These are phyloP conservation scores for Hysterangium stoloniferum DNA, from an alignment of 768 basidiomycete genomes.

Conservation along the genomic window DNA sequence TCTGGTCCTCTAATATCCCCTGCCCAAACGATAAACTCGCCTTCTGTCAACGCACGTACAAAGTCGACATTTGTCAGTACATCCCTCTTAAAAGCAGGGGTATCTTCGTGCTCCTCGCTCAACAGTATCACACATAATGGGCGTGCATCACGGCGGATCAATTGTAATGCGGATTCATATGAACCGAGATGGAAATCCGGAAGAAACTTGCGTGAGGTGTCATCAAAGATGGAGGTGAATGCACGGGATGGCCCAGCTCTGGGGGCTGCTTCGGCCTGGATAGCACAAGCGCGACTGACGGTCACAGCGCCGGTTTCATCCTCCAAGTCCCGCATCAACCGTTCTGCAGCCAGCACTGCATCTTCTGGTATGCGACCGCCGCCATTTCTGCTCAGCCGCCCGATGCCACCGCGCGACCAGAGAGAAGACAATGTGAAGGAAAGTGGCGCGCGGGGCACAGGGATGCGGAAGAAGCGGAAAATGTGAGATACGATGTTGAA, in stretches of 20 bases:
- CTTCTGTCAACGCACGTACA: constrained; percentile 59
- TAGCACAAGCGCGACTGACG: constrained; percentile 36
- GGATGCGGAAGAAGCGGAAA: constrained; percentile 61
- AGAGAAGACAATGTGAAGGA: constrained; percentile 39
- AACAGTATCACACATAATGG: constrained; percentile 78
- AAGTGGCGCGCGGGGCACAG: constrained; percentile 48
- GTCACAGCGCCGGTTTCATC: constrained; percentile 76
- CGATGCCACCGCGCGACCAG: constrained; percentile 25
- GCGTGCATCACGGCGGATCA: constrained; percentile 61
- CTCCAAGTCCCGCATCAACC: constrained; percentile 75
- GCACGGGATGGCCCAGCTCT: constrained; percentile 25
- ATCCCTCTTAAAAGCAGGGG: constrained; percentile 77
- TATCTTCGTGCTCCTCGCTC: constrained; percentile 87
- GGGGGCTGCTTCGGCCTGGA: constrained; percentile 22
- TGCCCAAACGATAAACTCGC: constrained; percentile 83
- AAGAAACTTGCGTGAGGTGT: constrained; percentile 28
- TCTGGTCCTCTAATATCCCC: constrained; percentile 82
- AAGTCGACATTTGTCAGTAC: constrained; percentile 64
- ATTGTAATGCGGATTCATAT: constrained; percentile 72
- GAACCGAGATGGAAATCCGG: constrained; percentile 77
- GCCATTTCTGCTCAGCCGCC: constrained; percentile 8
- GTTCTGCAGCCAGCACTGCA: constrained; percentile 52
- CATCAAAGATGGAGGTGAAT: constrained; percentile 22
- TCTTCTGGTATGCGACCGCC: constrained; percentile 18
- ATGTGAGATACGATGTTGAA: constrained; percentile 50